These are phyloP conservation scores for Pythium vanterpoolii DNA, from an alignment of 352 stramenopile genomes.

Conservation along the genomic window DNA sequence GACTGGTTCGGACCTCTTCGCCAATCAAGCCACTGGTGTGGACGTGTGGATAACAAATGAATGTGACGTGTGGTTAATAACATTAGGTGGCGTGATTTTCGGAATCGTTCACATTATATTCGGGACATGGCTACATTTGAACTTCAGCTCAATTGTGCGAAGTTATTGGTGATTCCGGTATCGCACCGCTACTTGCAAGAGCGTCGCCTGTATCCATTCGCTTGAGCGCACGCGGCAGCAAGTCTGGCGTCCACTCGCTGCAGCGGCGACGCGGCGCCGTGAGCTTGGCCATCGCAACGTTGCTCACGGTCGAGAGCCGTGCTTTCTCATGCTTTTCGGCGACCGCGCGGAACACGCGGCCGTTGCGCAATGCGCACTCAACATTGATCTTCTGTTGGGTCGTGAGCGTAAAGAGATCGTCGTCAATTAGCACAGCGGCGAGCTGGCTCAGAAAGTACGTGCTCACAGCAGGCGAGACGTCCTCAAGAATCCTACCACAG, in stretches of 20 bases:
- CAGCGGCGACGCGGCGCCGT: slow-evolving; percentile 45
- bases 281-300: slow-evolving; percentile 66
- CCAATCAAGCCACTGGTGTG: slow-evolving; percentile 15
- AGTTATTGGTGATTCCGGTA: not conserved
- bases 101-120: slow-evolving; percentile 9
- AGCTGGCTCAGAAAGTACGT: slow-evolving; percentile 81
- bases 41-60: no score
- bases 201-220: slow-evolving; percentile 29
- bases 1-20: slow-evolving; percentile 23
- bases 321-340: slow-evolving; percentile 55
- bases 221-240: slow-evolving; percentile 61
- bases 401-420: slow-evolving; percentile 60
- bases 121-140: slow-evolving; percentile 26
- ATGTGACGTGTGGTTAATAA: slow-evolving; percentile 1
- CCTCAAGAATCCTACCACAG: slow-evolving; percentile 38
- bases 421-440: slow-evolving; percentile 64
- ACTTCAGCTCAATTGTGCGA: not conserved
- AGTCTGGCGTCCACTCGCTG: slow-evolving; percentile 71
- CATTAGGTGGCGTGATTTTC: slow-evolving; percentile 6
- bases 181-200: not conserved
- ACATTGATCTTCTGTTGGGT: slow-evolving; percentile 51
- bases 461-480: slow-evolving; percentile 71
- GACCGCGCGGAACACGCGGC: slow-evolving; percentile 52
- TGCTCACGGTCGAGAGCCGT: slow-evolving; percentile 51
- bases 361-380: slow-evolving; percentile 45